Evolutionary conservation across 164 flowering plant species (phyloP).

Genomic region (Piper longum): DNA sequence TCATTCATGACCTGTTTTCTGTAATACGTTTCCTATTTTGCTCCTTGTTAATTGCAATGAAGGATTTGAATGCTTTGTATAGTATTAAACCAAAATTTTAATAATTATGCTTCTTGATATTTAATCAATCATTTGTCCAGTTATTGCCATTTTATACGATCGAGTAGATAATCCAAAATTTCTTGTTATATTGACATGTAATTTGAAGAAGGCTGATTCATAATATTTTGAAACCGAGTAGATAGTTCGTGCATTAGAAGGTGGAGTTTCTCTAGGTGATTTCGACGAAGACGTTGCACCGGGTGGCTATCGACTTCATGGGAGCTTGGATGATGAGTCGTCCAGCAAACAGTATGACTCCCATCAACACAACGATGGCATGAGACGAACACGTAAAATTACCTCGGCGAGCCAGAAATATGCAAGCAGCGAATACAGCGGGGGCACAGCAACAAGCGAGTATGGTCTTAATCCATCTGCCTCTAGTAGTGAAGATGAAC

Average conservation of each 20-base stretch:
- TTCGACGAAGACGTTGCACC: slow-evolving; percentile 63
- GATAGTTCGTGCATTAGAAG: slow-evolving; percentile 88
- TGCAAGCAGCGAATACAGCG: slow-evolving; percentile 60
- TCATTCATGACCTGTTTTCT: no score
- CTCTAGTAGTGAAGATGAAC: slow-evolving; percentile 63
- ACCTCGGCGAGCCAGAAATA: slow-evolving; percentile 56
- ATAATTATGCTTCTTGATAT: no score
- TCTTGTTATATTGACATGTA: no score
- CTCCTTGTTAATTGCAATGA: no score
- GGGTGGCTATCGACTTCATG: slow-evolving; percentile 54
- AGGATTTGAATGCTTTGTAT: no score
- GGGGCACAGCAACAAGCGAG: slow-evolving; percentile 63
- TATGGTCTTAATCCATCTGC: slow-evolving; percentile 59
- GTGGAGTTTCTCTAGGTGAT: slow-evolving; percentile 58
- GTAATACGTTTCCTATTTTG: no score
- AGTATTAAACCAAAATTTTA: no score
- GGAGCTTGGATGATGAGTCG: slow-evolving; percentile 9
- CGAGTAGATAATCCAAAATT: no score
- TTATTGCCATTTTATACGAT: no score
- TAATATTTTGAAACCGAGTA: slow-evolving; percentile 28
- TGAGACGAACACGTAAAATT: slow-evolving; percentile 69
- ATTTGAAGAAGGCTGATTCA: slow-evolving; percentile 11
- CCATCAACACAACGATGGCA: slow-evolving; percentile 63
- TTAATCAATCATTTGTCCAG: no score
- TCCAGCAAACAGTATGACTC: slow-evolving; percentile 67